Conservation (phyloP, 108 stramenopile species). For the Cyclotella sp. region DNA sequence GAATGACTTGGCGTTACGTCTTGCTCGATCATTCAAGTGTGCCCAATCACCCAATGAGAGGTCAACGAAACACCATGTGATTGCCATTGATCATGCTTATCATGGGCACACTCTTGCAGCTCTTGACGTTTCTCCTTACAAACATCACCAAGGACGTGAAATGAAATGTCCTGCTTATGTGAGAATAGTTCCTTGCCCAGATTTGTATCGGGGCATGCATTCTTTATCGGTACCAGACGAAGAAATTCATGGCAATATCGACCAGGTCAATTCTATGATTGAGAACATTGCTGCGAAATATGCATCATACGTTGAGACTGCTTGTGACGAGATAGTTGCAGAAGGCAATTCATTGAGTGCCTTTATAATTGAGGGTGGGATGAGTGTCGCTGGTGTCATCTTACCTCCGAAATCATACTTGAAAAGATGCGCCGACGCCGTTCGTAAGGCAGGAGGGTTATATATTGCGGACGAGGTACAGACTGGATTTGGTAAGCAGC, state of each 20-base stretch:
- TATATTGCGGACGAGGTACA: constrained; percentile 98
- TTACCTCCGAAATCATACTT: constrained; percentile 88
- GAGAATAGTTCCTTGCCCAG: constrained; percentile 85
- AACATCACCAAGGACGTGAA: constrained; percentile 78
- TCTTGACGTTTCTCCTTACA: constrained; percentile 93
- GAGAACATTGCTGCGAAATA: constrained; percentile 61
- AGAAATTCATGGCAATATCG: neutral
- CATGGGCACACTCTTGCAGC: constrained; percentile 92
- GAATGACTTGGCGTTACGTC: constrained; percentile 95
- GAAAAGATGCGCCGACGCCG: constrained; percentile 62
- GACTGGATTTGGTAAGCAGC: constrained; percentile 81
- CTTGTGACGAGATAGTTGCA: constrained; percentile 56
- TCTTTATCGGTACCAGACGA: constrained; percentile 30
- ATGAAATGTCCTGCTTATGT: constrained; percentile 61
- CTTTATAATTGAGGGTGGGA: constrained; percentile 90
- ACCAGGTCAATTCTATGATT: constrained; percentile 17
- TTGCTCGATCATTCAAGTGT: constrained; percentile 77
- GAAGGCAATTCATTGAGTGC: constrained; percentile 71
- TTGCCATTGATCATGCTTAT: constrained; percentile 87
- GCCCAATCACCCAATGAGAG: constrained; percentile 11
- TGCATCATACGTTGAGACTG: constrained; percentile 70
- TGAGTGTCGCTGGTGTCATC: constrained; percentile 92
- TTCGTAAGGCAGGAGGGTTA: constrained; percentile 89
- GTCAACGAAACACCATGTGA: constrained; percentile 60
- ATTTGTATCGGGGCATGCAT: constrained; percentile 83